phyloP scores from a whole-genome alignment of 495 filamentous ascomycete genomes.

The Mytilinidion resinicola region DNA sequence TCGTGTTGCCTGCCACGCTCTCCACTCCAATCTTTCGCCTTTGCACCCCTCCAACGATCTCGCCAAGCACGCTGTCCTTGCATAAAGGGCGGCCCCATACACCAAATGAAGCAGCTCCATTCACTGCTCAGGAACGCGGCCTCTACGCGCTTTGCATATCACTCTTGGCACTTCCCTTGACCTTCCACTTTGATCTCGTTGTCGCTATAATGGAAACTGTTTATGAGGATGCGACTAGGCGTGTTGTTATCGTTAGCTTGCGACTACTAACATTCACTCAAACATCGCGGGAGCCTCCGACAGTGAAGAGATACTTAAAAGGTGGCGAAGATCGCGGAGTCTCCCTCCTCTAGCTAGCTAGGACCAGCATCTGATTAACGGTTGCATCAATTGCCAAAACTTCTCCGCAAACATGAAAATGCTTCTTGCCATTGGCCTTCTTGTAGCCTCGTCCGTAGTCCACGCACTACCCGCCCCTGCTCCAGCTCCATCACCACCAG shows the following conservation, averaged over 20 bases:
- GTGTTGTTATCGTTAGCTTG: neutral
- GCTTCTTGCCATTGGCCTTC: neutral
- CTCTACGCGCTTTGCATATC: neutral
- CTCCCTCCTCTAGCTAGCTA: too few species aligned
- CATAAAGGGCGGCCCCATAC: neutral
- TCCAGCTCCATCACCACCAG: conserved; percentile 42
- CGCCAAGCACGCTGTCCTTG: neutral
- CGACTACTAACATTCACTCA: neutral
- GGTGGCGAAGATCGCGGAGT: neutral
- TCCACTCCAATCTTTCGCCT: neutral
- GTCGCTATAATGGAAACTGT: neutral
- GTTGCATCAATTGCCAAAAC: too few species aligned
- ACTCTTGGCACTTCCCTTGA: neutral
- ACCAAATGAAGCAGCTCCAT: conserved; percentile 1
- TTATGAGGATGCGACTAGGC: neutral
- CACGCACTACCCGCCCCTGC: conserved; percentile 2
- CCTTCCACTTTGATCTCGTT: neutral
- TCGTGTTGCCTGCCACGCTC: neutral
- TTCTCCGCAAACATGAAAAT: neutral
- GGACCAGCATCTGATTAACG: too few species aligned
- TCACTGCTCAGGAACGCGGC: neutral
- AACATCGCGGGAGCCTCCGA: neutral
- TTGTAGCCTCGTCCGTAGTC: neutral
- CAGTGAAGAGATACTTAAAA: neutral
- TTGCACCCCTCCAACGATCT: neutral